These are phyloP conservation scores for Phyllosticta citribraziliensis DNA, from an alignment of 2,329 filamentous ascomycete genomes.

Conservation along the genomic window DNA sequence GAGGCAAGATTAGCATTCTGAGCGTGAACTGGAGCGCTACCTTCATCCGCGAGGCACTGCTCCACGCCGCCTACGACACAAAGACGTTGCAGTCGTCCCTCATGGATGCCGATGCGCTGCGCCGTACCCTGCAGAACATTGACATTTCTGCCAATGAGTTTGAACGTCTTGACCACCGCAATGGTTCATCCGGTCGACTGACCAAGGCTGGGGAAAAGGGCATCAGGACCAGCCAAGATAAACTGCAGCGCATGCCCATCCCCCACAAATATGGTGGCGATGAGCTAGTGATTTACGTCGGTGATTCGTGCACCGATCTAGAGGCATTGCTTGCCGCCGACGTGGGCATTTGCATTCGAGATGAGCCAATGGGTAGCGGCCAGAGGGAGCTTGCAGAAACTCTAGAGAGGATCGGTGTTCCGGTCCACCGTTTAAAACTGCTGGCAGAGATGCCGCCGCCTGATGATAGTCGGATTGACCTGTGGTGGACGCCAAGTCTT, in stretches of 20 bases:
- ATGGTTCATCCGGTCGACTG: slow-evolving; percentile 20
- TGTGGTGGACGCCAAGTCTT: slow-evolving; percentile 5
- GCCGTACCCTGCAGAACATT: slow-evolving; percentile 2
- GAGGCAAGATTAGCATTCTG: slow-evolving; percentile 20
- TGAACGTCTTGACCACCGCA: slow-evolving; percentile 17
- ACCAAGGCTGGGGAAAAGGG: slow-evolving; percentile 12
- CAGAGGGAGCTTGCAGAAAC: slow-evolving; percentile 24
- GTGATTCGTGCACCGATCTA: slow-evolving; percentile 40
- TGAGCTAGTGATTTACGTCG: slow-evolving; percentile 32
- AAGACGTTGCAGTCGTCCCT: not conserved
- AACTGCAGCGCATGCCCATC: slow-evolving; percentile 22
- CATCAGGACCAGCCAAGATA: slow-evolving; percentile 33
- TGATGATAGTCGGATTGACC: not conserved
- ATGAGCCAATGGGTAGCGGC: slow-evolving; percentile 27
- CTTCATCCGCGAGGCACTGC: slow-evolving; percentile 18
- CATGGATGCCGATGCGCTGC: not conserved
- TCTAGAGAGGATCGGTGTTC: slow-evolving; percentile 22
- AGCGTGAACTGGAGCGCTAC: slow-evolving; percentile 40
- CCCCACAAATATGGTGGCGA: slow-evolving; percentile 7
- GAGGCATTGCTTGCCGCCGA: slow-evolving; percentile 36
- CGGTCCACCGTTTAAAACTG: slow-evolving; percentile 9
- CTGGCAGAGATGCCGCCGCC: slow-evolving; percentile 7
- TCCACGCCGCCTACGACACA: not conserved
- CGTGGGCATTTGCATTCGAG: slow-evolving; percentile 37
- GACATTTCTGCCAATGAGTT: slow-evolving; percentile 26